Evolutionary conservation across 495 filamentous ascomycete species (phyloP), one percentile per base, ranked within the genome.

Genomic region (Glarea lozoyensis): DNA sequence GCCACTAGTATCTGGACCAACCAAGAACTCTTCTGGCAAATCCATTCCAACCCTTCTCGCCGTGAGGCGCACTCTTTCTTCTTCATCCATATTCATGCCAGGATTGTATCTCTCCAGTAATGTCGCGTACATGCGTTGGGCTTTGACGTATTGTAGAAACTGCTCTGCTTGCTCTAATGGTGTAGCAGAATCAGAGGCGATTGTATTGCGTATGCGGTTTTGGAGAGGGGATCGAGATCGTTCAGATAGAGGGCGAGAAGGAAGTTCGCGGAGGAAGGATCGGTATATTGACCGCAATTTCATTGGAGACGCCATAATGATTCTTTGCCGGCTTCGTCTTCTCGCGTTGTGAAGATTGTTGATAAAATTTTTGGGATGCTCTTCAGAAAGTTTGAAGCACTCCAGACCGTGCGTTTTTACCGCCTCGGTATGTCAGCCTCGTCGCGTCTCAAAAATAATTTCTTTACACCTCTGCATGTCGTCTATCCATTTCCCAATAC

Each of bases 51-150:
- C 86, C 61, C 86, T 74, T 62, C 85, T 68, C 11, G 92, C 90
- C 45, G 86, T 85, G 68, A 95, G 65, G 43, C 85, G 56, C 30
- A 95, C 78, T 48, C 78, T 69, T 66, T 93, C 88, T 63, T 93
- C 86, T 62, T 92, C 81, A 52, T 81, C 78, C 77, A 90, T 79
- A 35, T 65, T 65, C 77, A 88, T 82, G 4, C 87, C 86, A 5
- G 89, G 88, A 58, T 97, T 98, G 63, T 97, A 98, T 53, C 87
- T 71, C 59, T 95, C 90, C 18, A 97, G 47, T 25, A 96, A 61
- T 30, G 74, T 78, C 5, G 73, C 71, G 55, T 97, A 95, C 60
- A 73, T 73, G 13, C 89, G 67, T 63, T 98, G 92, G 25, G 90
- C 84, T 39, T 75, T 73, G 2, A 86, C 69, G 59, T 94, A 97